These are phyloP conservation scores for Otatea glauca DNA, from an alignment of 176 grass and related monocot species.

Conservation along the genomic window DNA sequence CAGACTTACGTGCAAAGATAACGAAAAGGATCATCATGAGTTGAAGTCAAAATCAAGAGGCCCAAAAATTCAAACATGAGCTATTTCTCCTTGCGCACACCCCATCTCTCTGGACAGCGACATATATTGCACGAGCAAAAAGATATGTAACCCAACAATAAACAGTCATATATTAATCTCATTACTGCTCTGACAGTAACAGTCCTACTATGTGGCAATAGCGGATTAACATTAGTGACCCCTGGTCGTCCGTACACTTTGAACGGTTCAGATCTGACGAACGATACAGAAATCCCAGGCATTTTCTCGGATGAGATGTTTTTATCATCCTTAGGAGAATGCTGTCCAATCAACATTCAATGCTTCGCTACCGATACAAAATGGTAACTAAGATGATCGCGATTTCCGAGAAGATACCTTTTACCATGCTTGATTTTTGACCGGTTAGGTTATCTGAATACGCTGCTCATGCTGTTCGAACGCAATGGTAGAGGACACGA, in stretches of 20 bases:
- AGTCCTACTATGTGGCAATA: not conserved
- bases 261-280: not conserved
- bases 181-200: constrained; percentile 1
- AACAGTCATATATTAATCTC: not conserved
- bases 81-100: not conserved
- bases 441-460: not conserved
- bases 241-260: not conserved
- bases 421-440: not conserved
- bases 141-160: not conserved
- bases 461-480: not conserved
- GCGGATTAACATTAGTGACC: not conserved
- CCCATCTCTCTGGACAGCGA: constrained; percentile 3
- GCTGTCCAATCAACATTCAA: too few relatives aligned
- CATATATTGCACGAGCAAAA: not conserved
- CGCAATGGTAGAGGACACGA: too few relatives aligned
- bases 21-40: not conserved
- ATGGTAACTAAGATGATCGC: too few relatives aligned
- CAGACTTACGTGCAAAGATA: constrained; percentile 9
- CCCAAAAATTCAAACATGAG: constrained; percentile 10
- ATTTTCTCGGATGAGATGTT: not conserved
- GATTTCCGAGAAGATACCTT: too few relatives aligned
- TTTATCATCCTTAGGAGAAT: not conserved
- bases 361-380: too few relatives aligned
- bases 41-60: constrained; percentile 10
- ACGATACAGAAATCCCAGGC: not conserved